Percentiles rank a stretch among this genome's conserved stretches.
Conservation (phyloP, 106 monocot genomes). For the Phalaenopsis equestris region DNA sequence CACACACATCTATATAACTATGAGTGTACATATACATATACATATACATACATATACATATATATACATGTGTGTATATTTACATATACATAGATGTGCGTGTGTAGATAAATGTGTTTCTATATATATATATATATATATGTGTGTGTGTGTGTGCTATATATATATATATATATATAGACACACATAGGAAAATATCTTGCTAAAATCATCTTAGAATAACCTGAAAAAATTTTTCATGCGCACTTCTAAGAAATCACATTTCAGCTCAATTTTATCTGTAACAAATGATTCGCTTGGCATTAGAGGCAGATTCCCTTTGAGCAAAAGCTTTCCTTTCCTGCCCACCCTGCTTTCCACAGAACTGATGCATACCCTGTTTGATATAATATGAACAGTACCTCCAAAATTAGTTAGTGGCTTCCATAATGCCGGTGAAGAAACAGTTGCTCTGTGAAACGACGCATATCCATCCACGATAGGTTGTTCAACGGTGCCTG, state of each 20-base stretch:
- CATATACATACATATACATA: too few relatives aligned
- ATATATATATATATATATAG: neutral
- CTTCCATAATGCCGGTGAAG: conserved; percentile 77
- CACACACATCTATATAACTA: neutral
- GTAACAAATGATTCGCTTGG: conserved; percentile 47
- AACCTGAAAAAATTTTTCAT: conserved; percentile 93
- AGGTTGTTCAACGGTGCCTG: conserved; percentile 87
- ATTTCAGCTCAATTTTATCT: conserved; percentile 92
- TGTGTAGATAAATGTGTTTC: neutral
- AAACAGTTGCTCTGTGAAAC: conserved; percentile 84
- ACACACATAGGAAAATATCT: neutral
- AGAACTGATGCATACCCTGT: conserved; percentile 76
- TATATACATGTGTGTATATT: neutral
- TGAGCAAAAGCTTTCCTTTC: conserved; percentile 77
- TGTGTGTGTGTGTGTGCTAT: neutral
- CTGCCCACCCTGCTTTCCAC: conserved; percentile 91
- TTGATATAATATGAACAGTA: conserved; percentile 63
- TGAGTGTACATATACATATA: neutral
- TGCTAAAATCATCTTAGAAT: conserved; percentile 4
- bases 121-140: neutral
- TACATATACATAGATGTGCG: neutral
- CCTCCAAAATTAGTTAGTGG: conserved; percentile 92
- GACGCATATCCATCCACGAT: conserved; percentile 94
- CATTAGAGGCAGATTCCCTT: conserved; percentile 89
- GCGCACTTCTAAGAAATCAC: conserved; percentile 88